Conservation (phyloP, 23 red algal species). For the Gracilaria domingensis region DNA sequence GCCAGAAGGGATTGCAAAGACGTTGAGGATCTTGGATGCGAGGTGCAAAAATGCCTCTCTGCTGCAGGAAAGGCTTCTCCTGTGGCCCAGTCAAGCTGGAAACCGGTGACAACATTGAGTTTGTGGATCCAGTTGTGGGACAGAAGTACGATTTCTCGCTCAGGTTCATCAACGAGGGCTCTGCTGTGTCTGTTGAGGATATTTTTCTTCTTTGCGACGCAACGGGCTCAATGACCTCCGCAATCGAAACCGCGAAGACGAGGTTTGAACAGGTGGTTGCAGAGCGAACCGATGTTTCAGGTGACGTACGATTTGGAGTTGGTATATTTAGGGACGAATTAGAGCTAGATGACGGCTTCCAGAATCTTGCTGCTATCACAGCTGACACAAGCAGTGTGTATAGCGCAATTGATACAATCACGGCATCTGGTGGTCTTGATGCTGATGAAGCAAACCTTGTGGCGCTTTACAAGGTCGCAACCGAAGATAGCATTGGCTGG, state of each 20-base stretch:
- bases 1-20: conserved; percentile 2
- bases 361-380: conserved; percentile 8
- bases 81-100: too few species aligned
- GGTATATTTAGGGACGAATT: conserved; percentile 40
- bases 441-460: conserved; percentile 35
- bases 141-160: too few species aligned
- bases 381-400: not conserved
- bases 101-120: too few species aligned
- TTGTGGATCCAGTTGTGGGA: too few species aligned
- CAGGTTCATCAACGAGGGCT: too few species aligned
- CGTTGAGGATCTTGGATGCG: not conserved
- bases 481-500: conserved; percentile 33
- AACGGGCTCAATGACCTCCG: conserved; percentile 39
- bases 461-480: conserved; percentile 40
- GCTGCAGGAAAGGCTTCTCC: not conserved
- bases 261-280: not conserved
- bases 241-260: conserved; percentile 13
- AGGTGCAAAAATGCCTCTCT: not conserved
- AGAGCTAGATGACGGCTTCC: conserved; percentile 5
- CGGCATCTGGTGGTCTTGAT: conserved; percentile 20
- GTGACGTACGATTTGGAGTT: conserved; percentile 42
- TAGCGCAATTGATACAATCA: not conserved
- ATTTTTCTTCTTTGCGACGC: conserved; percentile 50
- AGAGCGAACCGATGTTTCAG: not conserved
- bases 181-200: conserved; percentile 1